Conservation (phyloP, 805 yeast genomes). For the Groenewaldozyma salmanticensis region DNA sequence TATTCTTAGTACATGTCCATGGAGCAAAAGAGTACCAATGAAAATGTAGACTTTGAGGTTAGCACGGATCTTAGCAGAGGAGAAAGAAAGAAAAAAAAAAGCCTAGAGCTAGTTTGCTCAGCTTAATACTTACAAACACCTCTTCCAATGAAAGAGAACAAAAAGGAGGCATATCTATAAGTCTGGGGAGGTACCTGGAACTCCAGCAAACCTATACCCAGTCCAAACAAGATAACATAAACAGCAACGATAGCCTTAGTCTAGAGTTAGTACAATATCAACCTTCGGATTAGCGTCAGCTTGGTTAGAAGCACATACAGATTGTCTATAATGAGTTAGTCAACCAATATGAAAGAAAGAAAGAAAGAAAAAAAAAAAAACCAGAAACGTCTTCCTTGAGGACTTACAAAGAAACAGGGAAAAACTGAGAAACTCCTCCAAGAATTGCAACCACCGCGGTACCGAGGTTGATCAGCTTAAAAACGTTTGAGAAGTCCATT, state of each 20-base stretch:
- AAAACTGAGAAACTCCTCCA: slow-evolving; percentile 26
- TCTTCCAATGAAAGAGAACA: slow-evolving; percentile 61
- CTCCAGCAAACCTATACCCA: slow-evolving; percentile 29
- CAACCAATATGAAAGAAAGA: slow-evolving; percentile 1
- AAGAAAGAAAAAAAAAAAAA: slow-evolving; percentile 21
- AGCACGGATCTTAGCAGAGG: background rate
- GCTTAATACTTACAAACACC: slow-evolving; percentile 50
- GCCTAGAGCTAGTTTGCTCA: too few relatives aligned
- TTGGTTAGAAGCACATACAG: slow-evolving; percentile 11
- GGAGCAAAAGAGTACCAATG: slow-evolving; percentile 40
- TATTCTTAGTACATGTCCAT: slow-evolving; percentile 46
- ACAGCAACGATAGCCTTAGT: slow-evolving; percentile 22
- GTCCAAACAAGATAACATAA: slow-evolving; percentile 25
- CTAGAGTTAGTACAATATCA: slow-evolving; percentile 5
- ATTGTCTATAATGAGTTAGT: slow-evolving; percentile 14
- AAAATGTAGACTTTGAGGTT: slow-evolving; percentile 38
- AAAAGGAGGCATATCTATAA: slow-evolving; percentile 40
- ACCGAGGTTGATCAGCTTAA: slow-evolving; percentile 25
- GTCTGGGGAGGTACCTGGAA: slow-evolving; percentile 43
- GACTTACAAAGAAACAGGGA: slow-evolving; percentile 22
- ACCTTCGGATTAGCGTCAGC: too few relatives aligned
- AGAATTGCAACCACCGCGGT: slow-evolving; percentile 22
- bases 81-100: background rate
- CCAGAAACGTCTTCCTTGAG: slow-evolving; percentile 24
- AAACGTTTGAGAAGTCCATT: slow-evolving; percentile 21